Percentiles rank a stretch among this genome's conserved stretches.
Evolutionary conservation across 140 eudicot species (phyloP).

Genomic region (Senecio squalidus): DNA sequence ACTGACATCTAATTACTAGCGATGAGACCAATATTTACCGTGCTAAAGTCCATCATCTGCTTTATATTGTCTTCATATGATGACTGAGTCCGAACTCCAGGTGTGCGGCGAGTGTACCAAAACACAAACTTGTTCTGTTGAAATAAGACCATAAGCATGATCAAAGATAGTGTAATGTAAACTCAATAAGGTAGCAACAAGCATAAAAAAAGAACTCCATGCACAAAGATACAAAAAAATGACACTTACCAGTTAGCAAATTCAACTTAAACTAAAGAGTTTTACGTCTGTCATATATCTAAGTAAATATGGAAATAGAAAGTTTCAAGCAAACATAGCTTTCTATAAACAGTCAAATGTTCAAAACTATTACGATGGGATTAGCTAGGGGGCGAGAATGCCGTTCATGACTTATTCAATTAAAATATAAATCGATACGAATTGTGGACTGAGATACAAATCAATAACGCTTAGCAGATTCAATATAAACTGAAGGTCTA

Average conservation of each 20-base stretch:
- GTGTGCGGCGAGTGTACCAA: slow-evolving; percentile 99
- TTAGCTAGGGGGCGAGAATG: too few relatives aligned
- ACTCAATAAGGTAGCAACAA: neutral
- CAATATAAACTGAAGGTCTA: too few relatives aligned
- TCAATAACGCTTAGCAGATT: too few relatives aligned
- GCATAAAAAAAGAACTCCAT: neutral
- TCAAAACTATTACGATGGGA: too few relatives aligned
- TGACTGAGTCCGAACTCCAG: slow-evolving; percentile 88
- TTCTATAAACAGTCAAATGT: neutral
- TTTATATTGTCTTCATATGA: slow-evolving; percentile 95
- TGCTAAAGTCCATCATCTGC: slow-evolving; percentile 85
- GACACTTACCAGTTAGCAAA: slow-evolving; percentile 5
- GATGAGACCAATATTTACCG: slow-evolving; percentile 43
- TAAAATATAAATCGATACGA: too few relatives aligned
- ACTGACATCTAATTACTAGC: neutral
- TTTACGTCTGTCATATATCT: neutral
- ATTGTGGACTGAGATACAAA: too few relatives aligned
- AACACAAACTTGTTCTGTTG: slow-evolving; percentile 84
- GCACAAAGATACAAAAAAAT: slow-evolving; percentile 4
- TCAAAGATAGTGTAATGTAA: neutral
- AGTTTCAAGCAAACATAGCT: neutral
- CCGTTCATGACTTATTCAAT: too few relatives aligned
- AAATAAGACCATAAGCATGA: slow-evolving; percentile 9
- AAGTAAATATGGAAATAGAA: neutral
- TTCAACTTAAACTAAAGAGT: slow-evolving; percentile 20